Percentiles rank a stretch among this genome's conserved stretches.
These are phyloP conservation scores for Penicillium janthinellum DNA, from an alignment of 2,329 filamentous ascomycete genomes.

Conservation along the genomic window DNA sequence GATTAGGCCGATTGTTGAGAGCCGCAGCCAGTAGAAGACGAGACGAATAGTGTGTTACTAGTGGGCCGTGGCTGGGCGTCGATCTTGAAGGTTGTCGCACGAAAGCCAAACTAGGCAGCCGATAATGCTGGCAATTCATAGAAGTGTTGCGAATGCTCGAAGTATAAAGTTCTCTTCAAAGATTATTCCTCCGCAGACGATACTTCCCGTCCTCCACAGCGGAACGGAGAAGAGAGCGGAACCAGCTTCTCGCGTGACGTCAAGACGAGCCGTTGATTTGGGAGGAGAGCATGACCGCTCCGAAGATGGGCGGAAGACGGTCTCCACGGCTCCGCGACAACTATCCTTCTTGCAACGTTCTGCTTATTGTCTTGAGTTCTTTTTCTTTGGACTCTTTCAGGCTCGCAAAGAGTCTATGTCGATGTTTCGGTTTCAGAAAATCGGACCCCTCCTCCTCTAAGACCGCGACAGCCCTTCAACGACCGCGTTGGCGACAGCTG, in stretches of 20 bases:
- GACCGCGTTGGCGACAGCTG: constrained; percentile 14
- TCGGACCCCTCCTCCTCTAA: not conserved
- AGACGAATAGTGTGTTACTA: not conserved
- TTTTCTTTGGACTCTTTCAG: not conserved
- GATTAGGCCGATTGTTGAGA: constrained; percentile 17
- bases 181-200: not conserved
- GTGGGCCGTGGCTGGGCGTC: not conserved
- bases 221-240: not conserved
- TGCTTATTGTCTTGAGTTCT: not conserved
- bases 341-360: not conserved
- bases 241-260: constrained; percentile 19
- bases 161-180: not conserved
- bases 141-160: not conserved
- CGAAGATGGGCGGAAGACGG: constrained; percentile 7
- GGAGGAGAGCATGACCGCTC: constrained; percentile 3
- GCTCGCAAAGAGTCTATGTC: not conserved
- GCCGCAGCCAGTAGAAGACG: constrained; percentile 10
- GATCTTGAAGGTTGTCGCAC: constrained; percentile 4
- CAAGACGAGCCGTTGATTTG: constrained; percentile 23
- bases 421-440: not conserved
- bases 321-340: not conserved
- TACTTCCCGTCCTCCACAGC: not conserved
- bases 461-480: constrained; percentile 3
- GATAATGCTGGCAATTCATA: not conserved
- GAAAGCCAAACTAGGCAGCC: not conserved